Evolutionary conservation across 1,284 basidiomycete genomes (phyloP).

Genomic region (Apiotrichum veenhuisii): DNA sequence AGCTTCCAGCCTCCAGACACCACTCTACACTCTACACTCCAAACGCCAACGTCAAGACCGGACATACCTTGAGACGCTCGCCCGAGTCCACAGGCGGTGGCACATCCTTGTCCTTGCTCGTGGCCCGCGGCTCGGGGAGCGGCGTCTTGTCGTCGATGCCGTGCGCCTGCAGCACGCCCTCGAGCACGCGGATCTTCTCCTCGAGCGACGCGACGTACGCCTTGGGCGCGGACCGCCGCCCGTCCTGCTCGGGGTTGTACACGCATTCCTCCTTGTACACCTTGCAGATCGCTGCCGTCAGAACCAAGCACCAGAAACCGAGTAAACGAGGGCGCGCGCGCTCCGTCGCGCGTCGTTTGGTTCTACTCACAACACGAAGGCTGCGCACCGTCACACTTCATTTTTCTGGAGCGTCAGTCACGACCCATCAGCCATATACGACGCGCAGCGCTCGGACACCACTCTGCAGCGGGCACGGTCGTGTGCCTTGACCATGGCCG

Average conservation of each 20-base stretch:
- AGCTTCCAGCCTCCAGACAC: too few species aligned
- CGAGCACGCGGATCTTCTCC: conserved; percentile 17
- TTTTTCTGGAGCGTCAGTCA: conserved; percentile 15
- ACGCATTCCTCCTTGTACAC: conserved; percentile 24
- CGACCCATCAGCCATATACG: too few species aligned
- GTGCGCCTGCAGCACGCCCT: conserved; percentile 12
- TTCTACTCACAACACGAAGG: conserved; percentile 17
- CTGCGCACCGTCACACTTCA: conserved; percentile 22
- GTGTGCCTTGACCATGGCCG: too few species aligned
- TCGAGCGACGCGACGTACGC: conserved; percentile 21
- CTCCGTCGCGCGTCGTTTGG: too few species aligned
- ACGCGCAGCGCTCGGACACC: too few species aligned
- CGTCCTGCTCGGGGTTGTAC: conserved; percentile 22
- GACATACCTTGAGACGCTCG: conserved; percentile 12
- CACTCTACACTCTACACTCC: too few species aligned
- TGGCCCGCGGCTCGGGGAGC: neutral
- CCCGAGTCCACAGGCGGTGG: neutral
- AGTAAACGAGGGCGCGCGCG: too few species aligned
- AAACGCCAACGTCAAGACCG: too few species aligned
- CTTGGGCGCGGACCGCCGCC: conserved; percentile 20
- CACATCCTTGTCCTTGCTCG: conserved; percentile 2
- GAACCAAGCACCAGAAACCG: neutral
- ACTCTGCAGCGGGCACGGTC: too few species aligned
- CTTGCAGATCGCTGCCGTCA: conserved; percentile 21
- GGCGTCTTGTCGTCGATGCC: conserved; percentile 8